Base-by-base conservation (phyloP, 2,329 filamentous ascomycete species). In the Xylaria sp. region DNA sequence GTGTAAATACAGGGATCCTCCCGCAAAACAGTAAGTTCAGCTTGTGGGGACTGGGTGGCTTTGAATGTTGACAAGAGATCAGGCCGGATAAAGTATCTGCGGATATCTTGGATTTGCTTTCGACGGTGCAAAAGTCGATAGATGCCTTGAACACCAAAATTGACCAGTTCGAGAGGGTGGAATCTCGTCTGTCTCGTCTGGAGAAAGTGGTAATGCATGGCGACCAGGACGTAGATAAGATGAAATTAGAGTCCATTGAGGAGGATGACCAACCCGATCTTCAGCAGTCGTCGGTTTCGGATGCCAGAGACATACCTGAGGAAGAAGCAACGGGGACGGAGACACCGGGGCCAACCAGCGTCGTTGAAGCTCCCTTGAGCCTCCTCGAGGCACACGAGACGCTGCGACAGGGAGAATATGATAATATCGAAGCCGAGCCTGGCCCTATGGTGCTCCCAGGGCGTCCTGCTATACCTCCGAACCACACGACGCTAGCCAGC, bases 401-500 rank as follows among this genome's bases (percentile, higher is more conserved):
- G 54, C 58, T 75, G n/a, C 72, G 73, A 11, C 69, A 74, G 54
- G 72, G 76, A 40, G 73, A 77, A 10, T 73, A 77, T 49, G 83
- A 85, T 31, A 80, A 83, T 54, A 74, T 80, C 52, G 83, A 86
- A 58, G 77, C 77, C 1, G 80, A 83, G 44, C 82, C 83, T 19
- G 81, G 82, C 7, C 81, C 81, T 7, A 77, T 81, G 10, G 82
- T 85, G 6, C 78, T 77, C 11, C 83, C 83, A 1, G 87, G 86
- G 47, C 83, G 87, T 66, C 85, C 90, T 13, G 86, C 90, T 1
- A 91, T 96, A 58, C 91, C 92, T 0, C 85, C 88, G 27, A 91
- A 96, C 67, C 94, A 98, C 72, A 96, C 92, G 0, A 97, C 93
- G 0, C 87, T 92, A n/a, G 93, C 93, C 1, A 91, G 95, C 52